Evolutionary conservation across 202 grass and related monocot species (phyloP).

Genomic region (Carex sylvatica): DNA sequence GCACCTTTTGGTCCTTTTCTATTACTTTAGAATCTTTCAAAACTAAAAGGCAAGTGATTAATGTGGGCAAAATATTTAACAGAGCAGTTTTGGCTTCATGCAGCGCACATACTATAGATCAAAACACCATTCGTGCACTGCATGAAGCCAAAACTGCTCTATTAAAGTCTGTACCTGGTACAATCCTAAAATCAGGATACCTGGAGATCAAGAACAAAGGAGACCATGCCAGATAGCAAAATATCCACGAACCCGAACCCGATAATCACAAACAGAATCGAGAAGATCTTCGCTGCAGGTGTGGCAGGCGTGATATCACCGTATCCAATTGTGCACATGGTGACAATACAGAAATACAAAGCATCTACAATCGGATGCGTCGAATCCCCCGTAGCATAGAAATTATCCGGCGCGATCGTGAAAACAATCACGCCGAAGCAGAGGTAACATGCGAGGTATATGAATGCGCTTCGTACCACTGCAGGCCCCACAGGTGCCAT

Average conservation of each 20-base stretch:
- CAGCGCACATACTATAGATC: no score
- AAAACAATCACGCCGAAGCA: conserved; percentile 68
- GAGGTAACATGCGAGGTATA: conserved; percentile 80
- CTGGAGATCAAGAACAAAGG: conserved; percentile 80
- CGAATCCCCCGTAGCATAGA: conserved; percentile 38
- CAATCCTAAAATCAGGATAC: not conserved
- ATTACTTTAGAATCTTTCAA: not conserved
- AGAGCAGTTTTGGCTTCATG: no score
- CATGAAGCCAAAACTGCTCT: no score
- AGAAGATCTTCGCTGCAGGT: conserved; percentile 78
- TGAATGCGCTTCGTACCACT: conserved; percentile 59
- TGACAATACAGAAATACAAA: conserved; percentile 96
- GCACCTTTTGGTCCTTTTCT: not conserved
- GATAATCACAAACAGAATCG: conserved; percentile 79
- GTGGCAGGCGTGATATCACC: conserved; percentile 86
- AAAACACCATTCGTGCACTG: no score
- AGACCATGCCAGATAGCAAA: conserved; percentile 89
- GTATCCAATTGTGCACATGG: conserved; percentile 94
- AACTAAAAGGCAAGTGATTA: not conserved
- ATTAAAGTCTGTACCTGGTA: no score
- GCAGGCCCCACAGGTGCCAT: conserved; percentile 36
- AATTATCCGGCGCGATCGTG: conserved; percentile 47
- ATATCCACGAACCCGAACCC: conserved; percentile 91
- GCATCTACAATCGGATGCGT: conserved; percentile 90
- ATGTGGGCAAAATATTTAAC: not conserved